phyloP scores from a whole-genome alignment of 495 filamentous ascomycete genomes.

The Podospora bellae-mahoneyi region DNA sequence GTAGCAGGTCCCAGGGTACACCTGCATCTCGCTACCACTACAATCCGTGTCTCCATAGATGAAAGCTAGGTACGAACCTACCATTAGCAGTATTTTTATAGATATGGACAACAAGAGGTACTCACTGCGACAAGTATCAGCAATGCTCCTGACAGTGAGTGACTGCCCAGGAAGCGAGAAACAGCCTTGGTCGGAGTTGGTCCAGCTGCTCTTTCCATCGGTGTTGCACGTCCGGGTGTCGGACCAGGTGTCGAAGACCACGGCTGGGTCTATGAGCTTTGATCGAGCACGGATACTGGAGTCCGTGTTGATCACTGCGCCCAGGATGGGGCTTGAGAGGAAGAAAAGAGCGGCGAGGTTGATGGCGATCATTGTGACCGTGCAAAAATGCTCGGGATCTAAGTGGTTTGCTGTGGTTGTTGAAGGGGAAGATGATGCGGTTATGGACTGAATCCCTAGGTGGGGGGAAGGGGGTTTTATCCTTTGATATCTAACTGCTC shows the following conservation, averaged over 20 bases:
- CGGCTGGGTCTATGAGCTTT: not conserved
- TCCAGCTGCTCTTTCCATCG: not conserved
- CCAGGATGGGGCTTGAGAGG: not conserved
- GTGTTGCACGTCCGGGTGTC: not conserved
- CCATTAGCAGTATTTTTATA: too few species aligned
- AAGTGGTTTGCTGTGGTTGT: not conserved
- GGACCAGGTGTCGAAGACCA: constrained; percentile 1
- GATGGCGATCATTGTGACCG: not conserved
- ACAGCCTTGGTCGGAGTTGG: not conserved
- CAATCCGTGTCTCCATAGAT: not conserved
- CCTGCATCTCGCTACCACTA: constrained; percentile 7
- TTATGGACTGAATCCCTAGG: too few species aligned
- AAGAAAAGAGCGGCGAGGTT: not conserved
- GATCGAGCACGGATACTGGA: not conserved
- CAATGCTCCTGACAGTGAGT: not conserved
- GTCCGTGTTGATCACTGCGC: not conserved
- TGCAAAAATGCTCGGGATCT: too few species aligned
- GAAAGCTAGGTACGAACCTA: not conserved
- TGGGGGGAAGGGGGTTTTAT: too few species aligned
- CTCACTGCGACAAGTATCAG: constrained; percentile 6
- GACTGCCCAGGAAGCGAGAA: constrained; percentile 4
- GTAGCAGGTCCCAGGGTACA: constrained; percentile 3
- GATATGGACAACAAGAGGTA: not conserved
- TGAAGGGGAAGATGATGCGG: not conserved
- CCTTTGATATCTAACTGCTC: too few species aligned